These are phyloP conservation scores for Oidiodendron maius DNA, from an alignment of 495 filamentous ascomycete species.

Conservation along the genomic window DNA sequence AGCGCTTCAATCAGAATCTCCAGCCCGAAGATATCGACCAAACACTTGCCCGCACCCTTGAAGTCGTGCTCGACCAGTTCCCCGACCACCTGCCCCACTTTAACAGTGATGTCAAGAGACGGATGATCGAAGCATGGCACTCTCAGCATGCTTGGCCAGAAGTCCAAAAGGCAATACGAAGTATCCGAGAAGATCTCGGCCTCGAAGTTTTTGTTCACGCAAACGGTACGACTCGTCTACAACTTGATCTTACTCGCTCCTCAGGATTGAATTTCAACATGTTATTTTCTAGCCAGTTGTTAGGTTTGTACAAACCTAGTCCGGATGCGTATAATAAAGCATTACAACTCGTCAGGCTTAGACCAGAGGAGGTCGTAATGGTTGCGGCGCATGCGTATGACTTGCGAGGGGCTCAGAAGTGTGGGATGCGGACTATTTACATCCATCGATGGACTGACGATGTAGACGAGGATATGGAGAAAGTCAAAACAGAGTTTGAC, in stretches of 20 bases:
- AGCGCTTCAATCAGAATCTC: conserved; percentile 27
- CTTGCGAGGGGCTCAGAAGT: conserved; percentile 35
- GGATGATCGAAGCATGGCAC: conserved; percentile 35
- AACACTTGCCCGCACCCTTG: conserved; percentile 35
- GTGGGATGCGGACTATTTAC: conserved; percentile 46
- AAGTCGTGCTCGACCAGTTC: conserved; percentile 25
- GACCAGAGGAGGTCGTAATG: conserved; percentile 41
- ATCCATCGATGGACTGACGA: conserved; percentile 50
- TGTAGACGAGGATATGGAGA: conserved; percentile 40
- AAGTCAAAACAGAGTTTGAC: conserved; percentile 38
- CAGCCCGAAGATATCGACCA: conserved; percentile 43
- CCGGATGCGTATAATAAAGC: conserved; percentile 39
- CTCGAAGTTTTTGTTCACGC: conserved; percentile 40
- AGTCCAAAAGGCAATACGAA: conserved; percentile 22
- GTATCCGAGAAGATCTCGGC: conserved; percentile 3
- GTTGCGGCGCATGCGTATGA: conserved; percentile 53
- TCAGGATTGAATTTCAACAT: conserved; percentile 43
- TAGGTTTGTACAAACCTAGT: conserved; percentile 42
- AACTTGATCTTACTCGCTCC: conserved; percentile 43
- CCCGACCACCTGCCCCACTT: conserved; percentile 21
- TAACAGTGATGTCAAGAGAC: neutral
- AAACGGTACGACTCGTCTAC: conserved; percentile 50
- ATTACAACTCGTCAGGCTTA: conserved; percentile 34
- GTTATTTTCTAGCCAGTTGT: conserved; percentile 46
- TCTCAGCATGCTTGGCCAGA: conserved; percentile 42